phyloP scores from a whole-genome alignment of 192 early-diverging fungal genomes.

The Allomyces macrogynus region DNA sequence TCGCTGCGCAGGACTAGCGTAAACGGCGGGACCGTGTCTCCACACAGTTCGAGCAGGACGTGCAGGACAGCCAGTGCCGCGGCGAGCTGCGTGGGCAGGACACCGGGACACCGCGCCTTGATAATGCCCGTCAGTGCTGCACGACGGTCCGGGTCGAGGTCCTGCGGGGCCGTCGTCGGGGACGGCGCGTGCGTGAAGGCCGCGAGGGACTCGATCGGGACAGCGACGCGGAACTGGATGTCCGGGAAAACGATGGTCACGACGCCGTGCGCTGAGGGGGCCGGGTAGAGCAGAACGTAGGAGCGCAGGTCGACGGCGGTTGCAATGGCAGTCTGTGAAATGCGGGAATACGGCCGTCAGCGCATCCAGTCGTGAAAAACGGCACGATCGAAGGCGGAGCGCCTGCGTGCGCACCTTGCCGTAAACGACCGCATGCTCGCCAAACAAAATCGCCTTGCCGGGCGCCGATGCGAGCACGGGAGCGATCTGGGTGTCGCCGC shows the following conservation, averaged over 20 bases:
- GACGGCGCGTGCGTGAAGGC: slow-evolving; percentile 6
- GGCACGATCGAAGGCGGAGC: no score
- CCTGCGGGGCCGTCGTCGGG: slow-evolving; percentile 36
- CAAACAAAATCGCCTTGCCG: slow-evolving; percentile 95
- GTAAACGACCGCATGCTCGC: slow-evolving; percentile 95
- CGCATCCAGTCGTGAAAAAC: not conserved
- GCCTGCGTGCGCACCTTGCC: slow-evolving; percentile 31
- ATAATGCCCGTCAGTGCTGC: slow-evolving; percentile 7
- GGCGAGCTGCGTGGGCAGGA: not conserved
- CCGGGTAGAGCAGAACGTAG: slow-evolving; percentile 36
- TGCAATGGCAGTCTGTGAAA: slow-evolving; percentile 46
- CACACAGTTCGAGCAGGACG: slow-evolving; percentile 24
- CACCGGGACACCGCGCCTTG: slow-evolving; percentile 3
- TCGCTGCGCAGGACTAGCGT: slow-evolving; percentile 45
- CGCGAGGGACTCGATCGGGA: no score
- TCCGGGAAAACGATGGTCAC: no score
- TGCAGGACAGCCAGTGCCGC: slow-evolving; percentile 50
- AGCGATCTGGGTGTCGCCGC: not conserved
- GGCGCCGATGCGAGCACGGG: slow-evolving; percentile 52
- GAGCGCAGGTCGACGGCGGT: slow-evolving; percentile 58
- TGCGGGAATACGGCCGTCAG: slow-evolving; percentile 1
- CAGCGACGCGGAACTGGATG: no score
- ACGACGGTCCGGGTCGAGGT: slow-evolving; percentile 14
- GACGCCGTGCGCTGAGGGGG: not conserved
- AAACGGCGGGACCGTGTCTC: slow-evolving; percentile 11